Evolutionary conservation across 805 yeast species (phyloP).

Genomic region (Wickerhamomyces sydowiorum): DNA sequence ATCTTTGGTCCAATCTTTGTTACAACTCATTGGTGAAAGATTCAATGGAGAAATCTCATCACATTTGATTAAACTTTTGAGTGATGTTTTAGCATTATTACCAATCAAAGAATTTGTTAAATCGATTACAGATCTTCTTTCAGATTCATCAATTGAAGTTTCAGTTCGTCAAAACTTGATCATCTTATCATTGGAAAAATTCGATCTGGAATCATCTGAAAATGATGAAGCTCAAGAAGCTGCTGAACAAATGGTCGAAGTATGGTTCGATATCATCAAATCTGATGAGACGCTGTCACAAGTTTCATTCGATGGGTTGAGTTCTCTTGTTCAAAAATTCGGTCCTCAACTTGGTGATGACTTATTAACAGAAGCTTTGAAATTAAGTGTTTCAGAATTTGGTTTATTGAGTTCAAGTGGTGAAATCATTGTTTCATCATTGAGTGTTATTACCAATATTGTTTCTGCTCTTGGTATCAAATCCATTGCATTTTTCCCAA

Average conservation of each 20-base stretch:
- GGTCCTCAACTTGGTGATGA: slow-evolving; percentile 44
- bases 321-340: slow-evolving; percentile 58
- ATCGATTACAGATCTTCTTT: slow-evolving; percentile 44
- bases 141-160: slow-evolving; percentile 26
- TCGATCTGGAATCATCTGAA: slow-evolving; percentile 58
- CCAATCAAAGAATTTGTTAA: slow-evolving; percentile 71
- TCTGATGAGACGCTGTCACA: slow-evolving; percentile 47
- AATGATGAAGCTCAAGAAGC: slow-evolving; percentile 44
- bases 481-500: slow-evolving; percentile 78
- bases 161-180: slow-evolving; percentile 59
- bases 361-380: slow-evolving; percentile 43
- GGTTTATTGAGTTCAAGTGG: slow-evolving; percentile 52
- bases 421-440: slow-evolving; percentile 67
- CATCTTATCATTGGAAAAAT: slow-evolving; percentile 57
- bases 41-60: slow-evolving; percentile 21
- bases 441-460: slow-evolving; percentile 64
- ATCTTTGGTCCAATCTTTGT: slow-evolving; percentile 13
- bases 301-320: slow-evolving; percentile 62
- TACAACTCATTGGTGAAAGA: slow-evolving; percentile 5
- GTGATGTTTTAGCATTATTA: slow-evolving; percentile 58
- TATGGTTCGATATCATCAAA: slow-evolving; percentile 36
- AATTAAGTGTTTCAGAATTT: slow-evolving; percentile 39
- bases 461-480: slow-evolving; percentile 79
- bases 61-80: slow-evolving; percentile 50
- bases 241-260: slow-evolving; percentile 45